A percentile compares a stretch with the other conserved stretches of the same genome.
Conservation (phyloP, 2,329 filamentous ascomycete genomes). For the Sphaceloma murrayae region DNA sequence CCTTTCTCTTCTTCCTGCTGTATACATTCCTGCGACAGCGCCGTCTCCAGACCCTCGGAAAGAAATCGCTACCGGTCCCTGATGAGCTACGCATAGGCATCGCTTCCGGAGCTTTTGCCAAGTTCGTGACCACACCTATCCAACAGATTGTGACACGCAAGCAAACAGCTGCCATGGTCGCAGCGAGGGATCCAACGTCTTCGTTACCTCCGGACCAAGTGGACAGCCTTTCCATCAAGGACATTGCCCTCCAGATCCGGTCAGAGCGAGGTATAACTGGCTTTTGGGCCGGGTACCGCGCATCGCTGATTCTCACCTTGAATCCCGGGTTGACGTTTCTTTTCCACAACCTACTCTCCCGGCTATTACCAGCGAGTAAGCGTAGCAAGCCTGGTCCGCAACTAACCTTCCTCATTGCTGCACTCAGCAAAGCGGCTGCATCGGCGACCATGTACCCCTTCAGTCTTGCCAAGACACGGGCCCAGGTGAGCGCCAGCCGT, state of each 20-base stretch:
- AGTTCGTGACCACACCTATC: conserved; percentile 68
- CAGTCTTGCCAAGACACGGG: conserved; percentile 70
- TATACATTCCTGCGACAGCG: conserved; percentile 53
- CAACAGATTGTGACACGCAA: conserved; percentile 74
- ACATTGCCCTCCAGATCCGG: conserved; percentile 56
- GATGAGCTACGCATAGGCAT: conserved; percentile 69
- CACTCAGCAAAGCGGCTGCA: conserved; percentile 67
- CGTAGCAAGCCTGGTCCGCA: conserved; percentile 44
- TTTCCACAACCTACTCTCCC: conserved; percentile 62
- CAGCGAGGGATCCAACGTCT: conserved; percentile 31
- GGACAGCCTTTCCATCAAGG: conserved; percentile 33
- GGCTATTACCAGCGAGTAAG: conserved; percentile 47
- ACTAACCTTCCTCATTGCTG: conserved; percentile 58
- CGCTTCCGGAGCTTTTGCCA: conserved; percentile 63
- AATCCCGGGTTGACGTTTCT: conserved; percentile 84
- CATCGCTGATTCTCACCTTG: conserved; percentile 66
- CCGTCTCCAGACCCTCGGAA: conserved; percentile 31
- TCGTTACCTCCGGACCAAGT: conserved; percentile 22
- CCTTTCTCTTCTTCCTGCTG: conserved; percentile 77
- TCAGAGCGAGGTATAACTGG: conserved; percentile 61
- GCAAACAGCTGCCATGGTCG: conserved; percentile 55
- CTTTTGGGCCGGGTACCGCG: conserved; percentile 84
- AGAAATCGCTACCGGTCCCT: conserved; percentile 45
- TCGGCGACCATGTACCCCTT: conserved; percentile 75
- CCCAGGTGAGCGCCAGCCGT: conserved; percentile 50